Evolutionary conservation across 306 rosid genomes (phyloP).

Genomic region (Cercis canadensis): DNA sequence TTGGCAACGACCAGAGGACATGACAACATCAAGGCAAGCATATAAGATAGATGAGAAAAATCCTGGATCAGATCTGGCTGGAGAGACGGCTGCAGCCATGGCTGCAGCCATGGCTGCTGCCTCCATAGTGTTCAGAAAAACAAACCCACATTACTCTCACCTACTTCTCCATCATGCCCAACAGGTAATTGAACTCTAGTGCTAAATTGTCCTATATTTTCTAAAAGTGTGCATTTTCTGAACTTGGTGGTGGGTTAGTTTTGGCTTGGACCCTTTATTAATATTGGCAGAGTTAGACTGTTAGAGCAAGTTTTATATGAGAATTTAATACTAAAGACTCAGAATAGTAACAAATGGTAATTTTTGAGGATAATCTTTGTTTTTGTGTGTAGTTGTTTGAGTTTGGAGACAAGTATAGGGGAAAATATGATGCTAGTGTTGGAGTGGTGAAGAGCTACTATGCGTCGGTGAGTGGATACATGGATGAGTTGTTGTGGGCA

Average conservation of each 20-base stretch:
- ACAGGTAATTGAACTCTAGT: slow-evolving; percentile 50
- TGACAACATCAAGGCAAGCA: slow-evolving; percentile 95
- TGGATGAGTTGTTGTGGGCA: slow-evolving; percentile 94
- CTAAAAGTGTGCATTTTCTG: too few relatives aligned
- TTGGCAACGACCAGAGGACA: slow-evolving; percentile 98
- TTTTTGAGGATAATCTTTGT: background rate
- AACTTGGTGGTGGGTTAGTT: too few relatives aligned
- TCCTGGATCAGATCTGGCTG: slow-evolving; percentile 99
- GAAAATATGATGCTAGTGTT: slow-evolving; percentile 81
- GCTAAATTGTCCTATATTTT: too few relatives aligned
- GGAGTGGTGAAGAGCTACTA: slow-evolving; percentile 91
- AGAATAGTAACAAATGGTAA: too few relatives aligned
- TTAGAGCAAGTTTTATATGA: background rate
- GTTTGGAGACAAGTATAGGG: slow-evolving; percentile 86
- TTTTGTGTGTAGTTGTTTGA: slow-evolving; percentile 68
- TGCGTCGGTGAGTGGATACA: slow-evolving; percentile 99
- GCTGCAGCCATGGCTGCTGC: slow-evolving; percentile 98
- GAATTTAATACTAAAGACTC: background rate
- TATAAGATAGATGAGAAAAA: slow-evolving; percentile 78
- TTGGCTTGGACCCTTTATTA: background rate
- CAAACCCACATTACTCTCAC: slow-evolving; percentile 88
- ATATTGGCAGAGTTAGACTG: background rate
- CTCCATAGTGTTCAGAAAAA: slow-evolving; percentile 72
- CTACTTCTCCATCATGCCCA: slow-evolving; percentile 87
- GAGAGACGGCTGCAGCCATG: slow-evolving; percentile 87